Base-by-base conservation (phyloP, 768 basidiomycete genomes). In the Leccinellum luteum region DNA sequence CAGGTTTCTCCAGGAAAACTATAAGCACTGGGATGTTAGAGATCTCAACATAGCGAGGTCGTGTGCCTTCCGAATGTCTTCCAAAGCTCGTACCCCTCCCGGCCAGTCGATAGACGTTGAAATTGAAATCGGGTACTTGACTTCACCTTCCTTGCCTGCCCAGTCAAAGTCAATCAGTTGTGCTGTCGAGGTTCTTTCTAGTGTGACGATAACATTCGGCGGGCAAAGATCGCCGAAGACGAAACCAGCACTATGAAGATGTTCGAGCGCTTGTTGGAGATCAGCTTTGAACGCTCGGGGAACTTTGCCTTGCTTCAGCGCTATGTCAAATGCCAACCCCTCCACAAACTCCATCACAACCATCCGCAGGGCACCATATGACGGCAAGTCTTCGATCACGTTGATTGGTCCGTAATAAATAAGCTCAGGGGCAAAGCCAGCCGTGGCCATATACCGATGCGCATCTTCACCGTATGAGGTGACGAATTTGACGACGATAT, bases 271-370 rank as follows among this genome's bases (percentile, higher is more conserved):
- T 0, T 38, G 6, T 12, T 49, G 32, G 32, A 78, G 52, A 45
- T 73, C 62, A 6, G 58, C 7, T 48, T 55, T 38, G 50, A 68
- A 65, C 10, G 19, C 14, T 9, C 32, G 15, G 2, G 74, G 60
- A 50, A 68, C 47, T 0, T 52, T 14, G 1, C 7, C 3, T 12
- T 51, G 38, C 27, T 55, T 31, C 13, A 31, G 7, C 2, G 52
- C 44, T 2, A 31, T 6, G 0, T 32, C 0, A 15, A 59, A 13
- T 5, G 54, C 62, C 44, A 1, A 12, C 3, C 68, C 62, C 12
- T 73, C 25, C 52, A 76, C 54, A 52, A 69, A 69, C 15, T 78
- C 73, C 77, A 77, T 78, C 23, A 78, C 73, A n/a, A 77, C 70
- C 73, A 77, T 76, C 28, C 63, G 54, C 25, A 69, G 59, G 1